Evolutionary conservation across 1,139 yeast species (phyloP).

Genomic region (Taiozyma sp.): DNA sequence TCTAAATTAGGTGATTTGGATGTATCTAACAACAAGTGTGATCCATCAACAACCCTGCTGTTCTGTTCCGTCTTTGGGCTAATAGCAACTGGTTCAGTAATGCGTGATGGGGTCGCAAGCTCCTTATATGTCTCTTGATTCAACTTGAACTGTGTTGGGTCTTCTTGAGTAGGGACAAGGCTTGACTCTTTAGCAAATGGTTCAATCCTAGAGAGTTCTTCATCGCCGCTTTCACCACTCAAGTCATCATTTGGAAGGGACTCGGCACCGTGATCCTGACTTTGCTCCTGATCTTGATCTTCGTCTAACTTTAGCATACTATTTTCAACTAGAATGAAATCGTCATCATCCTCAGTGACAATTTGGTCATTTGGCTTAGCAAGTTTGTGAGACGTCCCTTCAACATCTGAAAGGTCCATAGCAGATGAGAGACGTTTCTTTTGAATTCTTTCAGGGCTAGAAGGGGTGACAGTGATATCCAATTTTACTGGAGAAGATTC

Average conservation of each 20-base stretch:
- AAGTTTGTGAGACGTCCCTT: conserved; percentile 5
- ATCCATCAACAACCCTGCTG: conserved; percentile 26
- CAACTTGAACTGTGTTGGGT: background rate
- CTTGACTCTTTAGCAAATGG: conserved; percentile 5
- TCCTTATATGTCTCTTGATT: background rate
- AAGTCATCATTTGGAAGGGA: background rate
- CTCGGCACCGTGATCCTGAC: background rate
- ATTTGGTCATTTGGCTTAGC: conserved; percentile 9
- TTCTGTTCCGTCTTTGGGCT: conserved; percentile 38
- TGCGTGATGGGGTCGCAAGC: conserved; percentile 35
- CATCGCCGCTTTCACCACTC: conserved; percentile 6
- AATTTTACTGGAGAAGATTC: conserved; percentile 4
- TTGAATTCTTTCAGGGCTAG: conserved; percentile 8
- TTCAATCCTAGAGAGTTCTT: conserved; percentile 23
- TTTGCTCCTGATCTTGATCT: background rate
- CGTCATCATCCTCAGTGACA: background rate
- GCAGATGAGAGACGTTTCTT: conserved; percentile 18
- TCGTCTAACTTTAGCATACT: background rate
- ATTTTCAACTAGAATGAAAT: background rate
- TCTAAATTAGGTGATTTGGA: conserved; percentile 22
- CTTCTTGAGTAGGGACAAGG: conserved; percentile 10
- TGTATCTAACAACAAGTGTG: conserved; percentile 20
- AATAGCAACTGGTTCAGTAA: conserved; percentile 39
- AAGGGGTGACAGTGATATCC: background rate
- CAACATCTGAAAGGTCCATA: conserved; percentile 4